These are phyloP conservation scores for Sinapis alba DNA, from an alignment of 441 rosid species.

Conservation along the genomic window DNA sequence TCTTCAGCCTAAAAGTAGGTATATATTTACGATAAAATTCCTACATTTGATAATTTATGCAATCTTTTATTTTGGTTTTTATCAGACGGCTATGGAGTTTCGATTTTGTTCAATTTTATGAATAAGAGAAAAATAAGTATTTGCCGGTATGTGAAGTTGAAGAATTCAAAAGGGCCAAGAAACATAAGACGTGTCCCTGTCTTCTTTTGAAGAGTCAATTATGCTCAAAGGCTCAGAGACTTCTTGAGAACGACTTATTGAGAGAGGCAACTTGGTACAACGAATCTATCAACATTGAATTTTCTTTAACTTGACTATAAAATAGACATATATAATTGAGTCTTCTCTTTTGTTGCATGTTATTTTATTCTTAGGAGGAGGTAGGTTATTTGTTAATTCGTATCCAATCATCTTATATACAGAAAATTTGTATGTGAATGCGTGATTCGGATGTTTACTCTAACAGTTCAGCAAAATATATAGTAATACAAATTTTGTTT, in stretches of 20 bases:
- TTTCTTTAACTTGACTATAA: conserved; percentile 11
- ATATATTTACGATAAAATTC: too few species aligned
- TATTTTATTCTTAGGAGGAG: conserved; percentile 21
- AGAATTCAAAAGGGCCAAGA: conserved; percentile 18
- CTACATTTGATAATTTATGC: too few species aligned
- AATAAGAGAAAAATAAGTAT: too few species aligned
- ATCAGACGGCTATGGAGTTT: neutral
- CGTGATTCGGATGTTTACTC: neutral
- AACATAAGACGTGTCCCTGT: conserved; percentile 27
- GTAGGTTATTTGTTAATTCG: conserved; percentile 9
- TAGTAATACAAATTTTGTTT: neutral
- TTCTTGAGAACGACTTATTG: conserved; percentile 17
- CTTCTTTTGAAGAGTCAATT: conserved; percentile 32
- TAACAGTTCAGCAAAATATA: neutral
- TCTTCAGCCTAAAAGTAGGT: too few species aligned
- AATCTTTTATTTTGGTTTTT: too few species aligned
- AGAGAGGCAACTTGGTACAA: conserved; percentile 17
- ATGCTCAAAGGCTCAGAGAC: conserved; percentile 20
- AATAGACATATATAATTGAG: too few species aligned
- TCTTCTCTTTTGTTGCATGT: conserved; percentile 10
- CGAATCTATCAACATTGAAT: conserved; percentile 24
- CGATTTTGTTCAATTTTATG: neutral
- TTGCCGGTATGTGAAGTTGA: neutral
- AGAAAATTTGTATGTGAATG: too few species aligned
- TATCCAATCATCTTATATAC: neutral